Base-by-base conservation (phyloP, 805 yeast genomes). In the Lipomyces sp. region DNA sequence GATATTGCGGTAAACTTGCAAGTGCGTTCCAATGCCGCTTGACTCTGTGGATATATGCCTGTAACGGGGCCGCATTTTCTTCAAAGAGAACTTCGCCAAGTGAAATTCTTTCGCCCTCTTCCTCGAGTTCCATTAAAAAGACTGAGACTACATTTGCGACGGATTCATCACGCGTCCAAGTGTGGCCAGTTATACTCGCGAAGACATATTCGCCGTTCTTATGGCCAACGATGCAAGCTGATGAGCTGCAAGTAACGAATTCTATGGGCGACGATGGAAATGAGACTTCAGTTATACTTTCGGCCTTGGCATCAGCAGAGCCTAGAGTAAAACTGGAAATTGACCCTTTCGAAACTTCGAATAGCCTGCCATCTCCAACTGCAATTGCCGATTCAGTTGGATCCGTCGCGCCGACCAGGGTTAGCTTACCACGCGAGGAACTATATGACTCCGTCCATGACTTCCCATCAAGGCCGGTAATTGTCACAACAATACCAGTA, bases 141-240 rank as follows among this genome's bases (percentile, higher is more conserved):
- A 72, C 73, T n/a, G 69, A 63, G 29, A 63, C 65, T 29, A 70
- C 71, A 2, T 68, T 42, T 7, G 77, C 71, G 34, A 75, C 67
- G 13, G 77, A 74, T 57, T 77, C 78, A 29, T 76, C 74, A 7
- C 76, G 72, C 6, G 69, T 55, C 77, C 76, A 75, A 5, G 51
- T 29, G 5, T 60, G 58, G 32, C 69, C 66, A 29, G 64, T 13
- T 2, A 35, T 35, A 0, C 42, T 53, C 8, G 53, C 58, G 50
- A 39, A 48, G 4, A 63, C 42, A 48, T 39, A 55, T 39, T 64
- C 68, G 48, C 67, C 64, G 35, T 32, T 39, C 10, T 15, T 7
- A 50, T 56, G 50, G 33, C 64, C 56, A 45, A 60, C 64, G 3
- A 69, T 33, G 51, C 68, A 63, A 10, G 62, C 39, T 5, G 62